Conservation (phyloP, 805 yeast genomes). For the Saccharomycopsis guyanensis region DNA sequence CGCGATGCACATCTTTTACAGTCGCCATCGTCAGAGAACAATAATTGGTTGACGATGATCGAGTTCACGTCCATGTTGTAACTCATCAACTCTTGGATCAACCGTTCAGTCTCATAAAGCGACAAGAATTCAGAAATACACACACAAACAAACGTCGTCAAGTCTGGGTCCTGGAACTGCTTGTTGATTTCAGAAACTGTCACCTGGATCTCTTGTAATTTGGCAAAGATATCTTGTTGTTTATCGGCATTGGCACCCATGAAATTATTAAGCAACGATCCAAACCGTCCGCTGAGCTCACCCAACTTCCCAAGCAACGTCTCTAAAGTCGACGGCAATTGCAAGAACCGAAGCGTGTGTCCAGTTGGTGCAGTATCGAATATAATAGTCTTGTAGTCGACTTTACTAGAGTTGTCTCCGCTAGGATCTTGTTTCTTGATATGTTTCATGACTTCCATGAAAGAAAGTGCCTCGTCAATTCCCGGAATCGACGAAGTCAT, state of each 20-base stretch:
- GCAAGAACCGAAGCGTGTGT: slow-evolving; percentile 90
- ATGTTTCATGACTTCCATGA: slow-evolving; percentile 96
- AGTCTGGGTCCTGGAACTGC: slow-evolving; percentile 92
- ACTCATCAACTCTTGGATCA: slow-evolving; percentile 91
- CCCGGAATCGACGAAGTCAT: slow-evolving; percentile 96
- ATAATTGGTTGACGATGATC: slow-evolving; percentile 88
- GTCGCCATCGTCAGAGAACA: slow-evolving; percentile 71
- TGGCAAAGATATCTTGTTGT: slow-evolving; percentile 64
- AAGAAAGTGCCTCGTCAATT: slow-evolving; percentile 94
- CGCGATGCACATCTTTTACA: slow-evolving; percentile 91
- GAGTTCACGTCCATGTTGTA: slow-evolving; percentile 96
- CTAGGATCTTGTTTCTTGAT: slow-evolving; percentile 62
- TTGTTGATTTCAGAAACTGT: slow-evolving; percentile 83
- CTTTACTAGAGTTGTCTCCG: slow-evolving; percentile 23
- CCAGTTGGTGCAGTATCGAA: slow-evolving; percentile 99
- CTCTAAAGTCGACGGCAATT: slow-evolving; percentile 87
- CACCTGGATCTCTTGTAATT: slow-evolving; percentile 71
- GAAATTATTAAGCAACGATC: slow-evolving; percentile 77
- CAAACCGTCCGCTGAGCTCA: slow-evolving; percentile 77
- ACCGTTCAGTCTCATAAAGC: slow-evolving; percentile 92
- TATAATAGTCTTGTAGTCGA: slow-evolving; percentile 76
- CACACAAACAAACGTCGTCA: slow-evolving; percentile 93
- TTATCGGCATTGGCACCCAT: slow-evolving; percentile 54
- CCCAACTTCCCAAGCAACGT: slow-evolving; percentile 81
- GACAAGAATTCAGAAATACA: slow-evolving; percentile 97